Evolutionary conservation across 2,329 filamentous ascomycete genomes (phyloP).

Genomic region (Stachybotrys echinatus): DNA sequence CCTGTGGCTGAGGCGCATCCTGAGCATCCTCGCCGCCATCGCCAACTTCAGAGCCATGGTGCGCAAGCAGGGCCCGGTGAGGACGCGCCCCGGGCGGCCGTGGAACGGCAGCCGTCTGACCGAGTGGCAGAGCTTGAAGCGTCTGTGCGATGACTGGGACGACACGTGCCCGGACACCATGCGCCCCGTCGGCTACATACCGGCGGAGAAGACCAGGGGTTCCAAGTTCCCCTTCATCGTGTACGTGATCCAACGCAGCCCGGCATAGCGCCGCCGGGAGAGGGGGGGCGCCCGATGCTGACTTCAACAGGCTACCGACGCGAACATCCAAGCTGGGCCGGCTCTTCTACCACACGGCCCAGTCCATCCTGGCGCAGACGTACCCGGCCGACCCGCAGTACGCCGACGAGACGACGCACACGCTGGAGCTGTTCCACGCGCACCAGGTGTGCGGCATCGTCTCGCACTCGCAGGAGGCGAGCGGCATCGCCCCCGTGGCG

Average conservation of each 20-base stretch:
- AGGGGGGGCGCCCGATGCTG: too few species aligned
- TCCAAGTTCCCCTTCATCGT: neutral
- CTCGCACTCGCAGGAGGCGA: constrained; percentile 70
- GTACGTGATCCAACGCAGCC: neutral
- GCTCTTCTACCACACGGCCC: constrained; percentile 83
- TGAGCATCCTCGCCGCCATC: constrained; percentile 84
- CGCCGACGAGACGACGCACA: constrained; percentile 60
- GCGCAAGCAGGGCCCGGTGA: constrained; percentile 22
- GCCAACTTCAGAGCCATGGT: constrained; percentile 76
- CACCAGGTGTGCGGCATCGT: constrained; percentile 86
- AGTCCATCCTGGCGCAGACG: constrained; percentile 73
- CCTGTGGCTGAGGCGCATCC: constrained; percentile 80
- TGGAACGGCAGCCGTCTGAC: constrained; percentile 52
- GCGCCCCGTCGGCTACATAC: constrained; percentile 76
- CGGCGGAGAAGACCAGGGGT: constrained; percentile 58
- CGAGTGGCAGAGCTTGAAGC: constrained; percentile 77
- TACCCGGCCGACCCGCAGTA: constrained; percentile 63
- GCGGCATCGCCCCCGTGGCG: constrained; percentile 72
- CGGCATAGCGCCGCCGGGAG: too few species aligned
- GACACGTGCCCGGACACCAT: constrained; percentile 75
- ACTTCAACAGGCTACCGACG: neutral
- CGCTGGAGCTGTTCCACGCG: constrained; percentile 67
- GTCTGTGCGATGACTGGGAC: constrained; percentile 81
- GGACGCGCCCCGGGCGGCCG: neutral
- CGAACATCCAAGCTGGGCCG: constrained; percentile 68